A percentile compares a stretch with the other conserved stretches of the same genome.
Conservation (phyloP, 768 basidiomycete species). For the Phlebiopsis flavidoalba region DNA sequence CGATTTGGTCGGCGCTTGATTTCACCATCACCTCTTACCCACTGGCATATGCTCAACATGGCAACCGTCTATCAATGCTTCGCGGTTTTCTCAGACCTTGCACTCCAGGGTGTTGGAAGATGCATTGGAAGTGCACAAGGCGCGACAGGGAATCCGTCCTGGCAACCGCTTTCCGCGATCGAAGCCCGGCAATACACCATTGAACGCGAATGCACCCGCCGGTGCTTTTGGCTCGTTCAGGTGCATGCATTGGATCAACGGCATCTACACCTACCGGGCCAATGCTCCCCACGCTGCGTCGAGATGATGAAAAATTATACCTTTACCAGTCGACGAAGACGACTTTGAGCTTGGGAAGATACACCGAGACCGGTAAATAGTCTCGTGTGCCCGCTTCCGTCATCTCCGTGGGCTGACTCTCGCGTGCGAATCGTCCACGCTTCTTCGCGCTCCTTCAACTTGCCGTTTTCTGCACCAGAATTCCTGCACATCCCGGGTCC, state of each 20-base stretch:
- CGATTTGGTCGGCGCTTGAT: slow-evolving; percentile 7
- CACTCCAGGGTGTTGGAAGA: slow-evolving; percentile 65
- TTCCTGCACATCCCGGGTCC: slow-evolving; percentile 63
- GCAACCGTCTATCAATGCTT: neutral
- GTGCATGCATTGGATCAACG: slow-evolving; percentile 47
- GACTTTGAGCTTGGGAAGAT: slow-evolving; percentile 57
- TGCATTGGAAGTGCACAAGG: slow-evolving; percentile 57
- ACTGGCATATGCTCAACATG: neutral
- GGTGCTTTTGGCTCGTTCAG: slow-evolving; percentile 80
- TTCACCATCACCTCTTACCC: neutral
- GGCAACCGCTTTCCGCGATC: slow-evolving; percentile 42
- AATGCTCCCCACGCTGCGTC: slow-evolving; percentile 24
- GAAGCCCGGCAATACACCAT: slow-evolving; percentile 53
- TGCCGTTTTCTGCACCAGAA: slow-evolving; percentile 37
- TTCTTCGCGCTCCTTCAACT: neutral
- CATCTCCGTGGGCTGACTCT: neutral
- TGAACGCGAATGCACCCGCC: slow-evolving; percentile 74
- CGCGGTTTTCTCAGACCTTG: slow-evolving; percentile 41
- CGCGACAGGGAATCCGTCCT: slow-evolving; percentile 52
- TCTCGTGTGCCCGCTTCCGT: neutral
- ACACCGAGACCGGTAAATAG: slow-evolving; percentile 3
- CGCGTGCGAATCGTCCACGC: neutral
- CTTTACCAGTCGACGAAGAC: slow-evolving; percentile 77
- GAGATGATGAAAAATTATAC: slow-evolving; percentile 41
- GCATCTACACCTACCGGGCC: slow-evolving; percentile 35